Base-by-base conservation (phyloP, 805 yeast species). In the Candida bentonensis region DNA sequence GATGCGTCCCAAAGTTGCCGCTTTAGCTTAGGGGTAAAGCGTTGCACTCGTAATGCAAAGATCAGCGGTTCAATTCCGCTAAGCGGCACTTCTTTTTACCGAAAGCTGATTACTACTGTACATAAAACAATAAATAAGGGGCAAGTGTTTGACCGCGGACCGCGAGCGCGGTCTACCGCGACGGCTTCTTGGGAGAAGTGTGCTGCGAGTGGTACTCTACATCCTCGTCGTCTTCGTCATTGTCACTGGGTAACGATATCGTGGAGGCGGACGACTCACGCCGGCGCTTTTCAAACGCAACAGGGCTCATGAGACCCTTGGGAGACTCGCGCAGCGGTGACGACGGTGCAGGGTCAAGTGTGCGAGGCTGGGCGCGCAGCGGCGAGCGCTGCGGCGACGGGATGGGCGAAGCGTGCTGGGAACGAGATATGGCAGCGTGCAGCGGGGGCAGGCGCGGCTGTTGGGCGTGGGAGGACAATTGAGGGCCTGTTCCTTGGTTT, bases 1-100 rank as follows among this genome's bases (percentile, higher is more conserved):
- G n/a, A n/a, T n/a, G n/a, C n/a, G n/a, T n/a, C n/a, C n/a, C n/a
- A n/a, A n/a, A n/a, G 4, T 43, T 34, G 95, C 95, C 95, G 74
- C 78, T 76, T 84, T 85, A 84, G 95, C 95, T 84, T 83, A 85
- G 95, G 82, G 95, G 95, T 85, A 85, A 94, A 84, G 95, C 95
- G 95, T 82, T 82, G 95, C 95, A 85, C 95, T 85, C 85, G 95
- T 85, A 85, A 58, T 58, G 61, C 61, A 56, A 59, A 57, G 62
- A 60, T 58, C 62, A 55, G 60, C 58, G 62, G 62, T 58, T 58
- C 62, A 57, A 58, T 56, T 58, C 62, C 62, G 60, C 60, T 56
- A 55, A 58, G 60, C 46, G 62, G 62, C 62, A 55, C 23, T 20
- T 20, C 40, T 51, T 41, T 40, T 39, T 44, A n/a, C 23, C 41